Conservation (phyloP, 129 eudicot species). For the Apium graveolens region DNA sequence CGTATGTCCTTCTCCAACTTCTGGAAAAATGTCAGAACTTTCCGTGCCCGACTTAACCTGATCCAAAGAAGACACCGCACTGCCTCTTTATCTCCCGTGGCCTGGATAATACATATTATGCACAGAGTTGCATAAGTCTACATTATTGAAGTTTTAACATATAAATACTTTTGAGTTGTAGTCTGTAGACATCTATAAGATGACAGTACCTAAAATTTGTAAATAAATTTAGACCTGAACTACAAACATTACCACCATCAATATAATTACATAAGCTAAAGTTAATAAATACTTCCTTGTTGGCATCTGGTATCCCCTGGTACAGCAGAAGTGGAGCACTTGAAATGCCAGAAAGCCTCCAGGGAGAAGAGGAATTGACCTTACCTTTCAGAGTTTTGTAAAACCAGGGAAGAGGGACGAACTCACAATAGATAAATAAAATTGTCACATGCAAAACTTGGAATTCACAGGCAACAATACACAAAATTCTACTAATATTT, state of each 20-base stretch:
- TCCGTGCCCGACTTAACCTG: conserved; percentile 76
- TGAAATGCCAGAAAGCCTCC: too few species aligned
- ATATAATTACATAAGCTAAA: neutral
- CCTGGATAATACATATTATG: conserved; percentile 34
- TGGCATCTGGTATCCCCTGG: too few species aligned
- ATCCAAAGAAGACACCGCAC: conserved; percentile 78
- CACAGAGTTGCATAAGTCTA: neutral
- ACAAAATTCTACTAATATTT: neutral
- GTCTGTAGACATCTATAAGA: neutral
- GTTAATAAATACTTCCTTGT: neutral
- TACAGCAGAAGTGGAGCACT: too few species aligned
- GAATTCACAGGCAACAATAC: neutral
- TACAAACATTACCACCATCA: neutral
- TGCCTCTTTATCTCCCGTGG: conserved; percentile 64
- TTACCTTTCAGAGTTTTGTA: too few species aligned
- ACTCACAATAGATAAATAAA: neutral
- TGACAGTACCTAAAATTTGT: neutral
- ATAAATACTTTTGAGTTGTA: neutral
- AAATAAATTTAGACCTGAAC: neutral
- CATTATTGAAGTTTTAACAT: neutral
- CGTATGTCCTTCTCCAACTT: conserved; percentile 80
- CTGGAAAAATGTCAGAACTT: conserved; percentile 44
- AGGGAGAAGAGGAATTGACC: too few species aligned
- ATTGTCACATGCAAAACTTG: neutral
- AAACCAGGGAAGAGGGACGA: neutral